Evolutionary conservation across 225 moss, liverwort and hornwort species (phyloP).

Genomic region (Polytrichum formosum): DNA sequence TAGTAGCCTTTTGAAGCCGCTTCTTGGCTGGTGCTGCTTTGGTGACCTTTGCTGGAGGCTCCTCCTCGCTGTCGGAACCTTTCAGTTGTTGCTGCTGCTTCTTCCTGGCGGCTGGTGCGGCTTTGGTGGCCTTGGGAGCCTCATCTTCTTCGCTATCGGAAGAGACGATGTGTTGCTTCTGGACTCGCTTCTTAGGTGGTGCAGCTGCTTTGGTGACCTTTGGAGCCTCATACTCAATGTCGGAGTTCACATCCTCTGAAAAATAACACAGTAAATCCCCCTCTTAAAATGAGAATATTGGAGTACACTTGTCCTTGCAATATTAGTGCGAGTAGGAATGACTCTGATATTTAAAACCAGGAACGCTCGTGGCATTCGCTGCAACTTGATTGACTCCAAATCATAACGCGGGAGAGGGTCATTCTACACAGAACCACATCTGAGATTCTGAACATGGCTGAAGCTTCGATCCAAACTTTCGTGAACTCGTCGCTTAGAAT

Average conservation of each 20-base stretch:
- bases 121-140: constrained; percentile 23
- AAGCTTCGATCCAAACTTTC: no score
- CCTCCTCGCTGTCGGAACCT: constrained; percentile 26
- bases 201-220: constrained; percentile 26
- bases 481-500: no score
- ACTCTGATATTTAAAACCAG: no score
- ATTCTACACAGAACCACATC: no score
- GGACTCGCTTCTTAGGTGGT: constrained; percentile 33
- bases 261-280: neutral
- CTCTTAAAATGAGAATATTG: neutral
- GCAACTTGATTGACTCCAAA: no score
- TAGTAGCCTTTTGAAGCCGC: constrained; percentile 28
- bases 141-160: constrained; percentile 20
- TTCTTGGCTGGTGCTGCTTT: constrained; percentile 34
- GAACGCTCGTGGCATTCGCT: no score
- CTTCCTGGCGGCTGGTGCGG: constrained; percentile 12
- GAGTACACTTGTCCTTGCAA: no score
- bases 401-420: no score
- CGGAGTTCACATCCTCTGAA: constrained; percentile 40
- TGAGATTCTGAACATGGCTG: no score
- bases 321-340: no score
- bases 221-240: neutral
- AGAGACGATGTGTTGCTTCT: constrained; percentile 12
- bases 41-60: constrained; percentile 19
- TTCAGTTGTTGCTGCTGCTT: no score